Percentiles rank a stretch among this genome's conserved stretches.
Conservation (phyloP, 495 filamentous ascomycete genomes). For the Glutinoglossum americanum region DNA sequence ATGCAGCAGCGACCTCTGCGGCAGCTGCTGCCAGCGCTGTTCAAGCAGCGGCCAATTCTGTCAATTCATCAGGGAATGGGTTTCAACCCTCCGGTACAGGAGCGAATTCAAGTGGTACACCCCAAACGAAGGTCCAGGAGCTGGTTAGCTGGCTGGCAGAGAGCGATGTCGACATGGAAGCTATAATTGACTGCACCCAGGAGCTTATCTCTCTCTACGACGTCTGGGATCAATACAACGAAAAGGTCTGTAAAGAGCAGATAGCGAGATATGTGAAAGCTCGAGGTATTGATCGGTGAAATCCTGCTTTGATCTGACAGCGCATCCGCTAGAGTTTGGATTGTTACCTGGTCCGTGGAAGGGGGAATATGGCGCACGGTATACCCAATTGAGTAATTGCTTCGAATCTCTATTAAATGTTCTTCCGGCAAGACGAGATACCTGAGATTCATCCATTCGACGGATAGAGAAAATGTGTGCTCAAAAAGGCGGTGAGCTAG, state of each 20-base stretch:
- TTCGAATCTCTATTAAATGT: background rate
- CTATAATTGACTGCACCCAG: slow-evolving; percentile 80
- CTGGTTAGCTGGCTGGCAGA: slow-evolving; percentile 77
- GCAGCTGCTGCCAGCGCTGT: slow-evolving; percentile 20
- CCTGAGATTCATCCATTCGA: background rate
- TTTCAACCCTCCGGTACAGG: background rate
- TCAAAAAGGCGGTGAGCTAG: background rate
- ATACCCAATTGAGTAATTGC: background rate
- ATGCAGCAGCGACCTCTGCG: slow-evolving; percentile 20
- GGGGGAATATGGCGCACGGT: background rate
- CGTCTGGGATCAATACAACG: slow-evolving; percentile 72
- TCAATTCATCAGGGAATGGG: background rate
- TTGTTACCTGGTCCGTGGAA: background rate
- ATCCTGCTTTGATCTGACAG: background rate
- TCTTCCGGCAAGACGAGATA: background rate
- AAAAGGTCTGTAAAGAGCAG: slow-evolving; percentile 57
- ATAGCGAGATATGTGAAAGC: slow-evolving; percentile 70
- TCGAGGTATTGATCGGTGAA: slow-evolving; percentile 57
- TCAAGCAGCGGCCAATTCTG: background rate
- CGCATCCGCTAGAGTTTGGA: background rate
- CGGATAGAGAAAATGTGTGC: background rate
- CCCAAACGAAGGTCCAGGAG: slow-evolving; percentile 43
- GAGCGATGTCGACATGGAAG: slow-evolving; percentile 78
- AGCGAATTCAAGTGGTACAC: slow-evolving; percentile 7
- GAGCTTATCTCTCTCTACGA: slow-evolving; percentile 93